Base-by-base conservation (phyloP, 768 basidiomycete genomes). In the Candolleomyces aberdarensis region DNA sequence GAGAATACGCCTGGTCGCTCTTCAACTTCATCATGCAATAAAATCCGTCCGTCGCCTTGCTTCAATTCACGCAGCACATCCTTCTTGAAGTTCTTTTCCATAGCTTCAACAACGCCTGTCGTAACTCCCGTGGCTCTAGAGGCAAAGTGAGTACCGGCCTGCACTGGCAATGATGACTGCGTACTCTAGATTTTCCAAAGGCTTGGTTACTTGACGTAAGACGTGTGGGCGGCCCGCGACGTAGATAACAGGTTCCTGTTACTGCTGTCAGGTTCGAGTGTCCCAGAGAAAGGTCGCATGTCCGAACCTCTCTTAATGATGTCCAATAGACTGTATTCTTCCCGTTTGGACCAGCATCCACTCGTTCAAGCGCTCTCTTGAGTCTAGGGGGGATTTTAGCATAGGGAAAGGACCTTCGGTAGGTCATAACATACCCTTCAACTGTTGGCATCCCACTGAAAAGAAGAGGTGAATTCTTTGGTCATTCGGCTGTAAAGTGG, bases 11-110 rank as follows among this genome's bases (percentile, higher is more conserved):
- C 96, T 1, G 95, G 92, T 43, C 90, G 83, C 58, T 96, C 95
- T 72, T 97, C 96, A 6, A 97, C 85, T 75, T 99, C 96, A 67
- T 98, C 96, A 64, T 98, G 97, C 1, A 98, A 82, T 0, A 99
- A 77, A 46, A 99, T 85, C 26, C 92, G 85, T 3, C 95, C 95
- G 39, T 83, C 70, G 40, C 84, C 84, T 32, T 79, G 76, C 46
- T 80, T 80, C n/a, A 96, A 78, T 74, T 99, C 97, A 3, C 82
- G 79, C 7, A 97, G 75, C 11, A 98, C 85, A 67, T 99, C 97
- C 52, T 81, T 82, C 76, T 97, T 96, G 72, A 99, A 86, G 57
- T 77, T 85, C 41, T 84, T 75, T 63, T 98, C 97, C 92, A 98
- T 97, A 31, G 80, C 79, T 72, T 98, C 97, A 3, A 98, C 97